phyloP scores from a whole-genome alignment of 2,329 filamentous ascomycete species.

The Rhexocercosporidium sp. region DNA sequence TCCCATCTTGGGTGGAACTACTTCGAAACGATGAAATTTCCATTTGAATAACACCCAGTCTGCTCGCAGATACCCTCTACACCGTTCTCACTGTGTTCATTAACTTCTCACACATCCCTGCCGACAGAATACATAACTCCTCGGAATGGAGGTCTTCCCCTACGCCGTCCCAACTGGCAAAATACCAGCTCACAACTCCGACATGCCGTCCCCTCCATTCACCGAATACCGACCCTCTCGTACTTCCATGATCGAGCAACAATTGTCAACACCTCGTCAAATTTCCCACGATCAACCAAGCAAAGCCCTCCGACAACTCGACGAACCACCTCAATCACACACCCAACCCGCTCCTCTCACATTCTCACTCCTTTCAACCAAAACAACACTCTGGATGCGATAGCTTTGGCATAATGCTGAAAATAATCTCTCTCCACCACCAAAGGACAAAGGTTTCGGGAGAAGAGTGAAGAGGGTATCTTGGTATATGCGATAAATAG shows the following conservation, averaged over 20 bases:
- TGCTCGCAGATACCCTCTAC: too few species aligned
- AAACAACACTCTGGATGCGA: slow-evolving; percentile 3
- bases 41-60: background rate
- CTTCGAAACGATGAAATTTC: background rate
- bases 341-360: background rate
- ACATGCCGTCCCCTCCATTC: background rate
- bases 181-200: background rate
- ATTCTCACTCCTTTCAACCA: background rate
- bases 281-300: too few species aligned
- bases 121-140: background rate
- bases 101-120: too few species aligned
- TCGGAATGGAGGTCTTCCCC: background rate
- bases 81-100: too few species aligned
- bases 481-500: too few species aligned
- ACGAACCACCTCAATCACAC: background rate
- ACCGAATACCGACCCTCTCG: background rate
- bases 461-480: too few species aligned
- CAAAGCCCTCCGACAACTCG: background rate
- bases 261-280: too few species aligned
- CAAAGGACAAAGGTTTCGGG: too few species aligned
- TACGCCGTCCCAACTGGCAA: slow-evolving; percentile 1
- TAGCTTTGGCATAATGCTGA: too few species aligned
- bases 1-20: background rate
- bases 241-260: too few species aligned
- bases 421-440: too few species aligned